These are phyloP conservation scores for Corchorus capsularis DNA, from an alignment of 345 rosid genomes.

Conservation along the genomic window DNA sequence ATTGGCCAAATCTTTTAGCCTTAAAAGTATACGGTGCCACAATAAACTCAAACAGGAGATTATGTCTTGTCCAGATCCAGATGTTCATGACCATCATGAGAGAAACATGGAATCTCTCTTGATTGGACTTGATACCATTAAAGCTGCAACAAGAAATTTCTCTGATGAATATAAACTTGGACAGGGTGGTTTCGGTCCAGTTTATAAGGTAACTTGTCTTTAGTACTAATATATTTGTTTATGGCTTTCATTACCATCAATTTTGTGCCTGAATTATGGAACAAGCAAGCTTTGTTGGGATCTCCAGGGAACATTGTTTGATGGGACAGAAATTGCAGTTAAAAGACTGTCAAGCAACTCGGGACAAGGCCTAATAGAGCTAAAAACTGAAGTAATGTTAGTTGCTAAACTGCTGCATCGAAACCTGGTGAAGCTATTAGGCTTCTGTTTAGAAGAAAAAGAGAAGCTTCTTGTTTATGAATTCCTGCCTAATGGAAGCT, in stretches of 20 bases:
- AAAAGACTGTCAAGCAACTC: constrained; percentile 34
- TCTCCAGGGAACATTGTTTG: no score
- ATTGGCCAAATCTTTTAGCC: background rate
- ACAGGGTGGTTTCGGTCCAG: constrained; percentile 16
- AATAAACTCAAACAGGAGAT: background rate
- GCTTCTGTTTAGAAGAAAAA: no score
- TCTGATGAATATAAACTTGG: constrained; percentile 40
- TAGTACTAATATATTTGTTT: no score
- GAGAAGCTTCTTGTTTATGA: background rate
- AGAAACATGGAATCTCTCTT: constrained; percentile 30
- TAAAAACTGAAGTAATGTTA: constrained; percentile 34
- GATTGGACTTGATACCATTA: constrained; percentile 32
- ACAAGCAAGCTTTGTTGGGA: no score
- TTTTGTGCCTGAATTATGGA: no score
- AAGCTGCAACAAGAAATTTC: constrained; percentile 41
- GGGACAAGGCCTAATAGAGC: constrained; percentile 30
- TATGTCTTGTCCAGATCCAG: constrained; percentile 12
- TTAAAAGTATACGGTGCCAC: background rate
- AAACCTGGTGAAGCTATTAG: no score
- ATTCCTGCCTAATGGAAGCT: constrained; percentile 15
- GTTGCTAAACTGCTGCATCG: constrained; percentile 25
- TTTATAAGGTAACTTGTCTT: constrained; percentile 11
- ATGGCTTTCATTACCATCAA: no score
- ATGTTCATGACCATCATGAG: constrained; percentile 17
- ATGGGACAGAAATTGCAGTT: constrained; percentile 34